Percentiles rank a stretch among this genome's conserved stretches.
Evolutionary conservation across 345 rosid species (phyloP).

Genomic region (Isatis tinctoria): DNA sequence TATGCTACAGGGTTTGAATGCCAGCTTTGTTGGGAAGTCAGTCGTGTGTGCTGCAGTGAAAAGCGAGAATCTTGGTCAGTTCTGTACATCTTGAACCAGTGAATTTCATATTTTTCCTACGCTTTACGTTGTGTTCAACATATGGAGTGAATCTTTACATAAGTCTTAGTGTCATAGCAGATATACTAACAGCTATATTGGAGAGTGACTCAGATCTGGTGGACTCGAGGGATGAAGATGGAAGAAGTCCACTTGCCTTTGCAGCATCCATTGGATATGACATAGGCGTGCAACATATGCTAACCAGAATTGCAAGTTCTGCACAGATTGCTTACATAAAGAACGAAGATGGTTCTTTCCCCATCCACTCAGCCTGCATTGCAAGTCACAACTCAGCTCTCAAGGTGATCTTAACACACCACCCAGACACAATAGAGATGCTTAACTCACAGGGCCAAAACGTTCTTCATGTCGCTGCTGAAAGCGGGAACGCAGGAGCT

Average conservation of each 20-base stretch:
- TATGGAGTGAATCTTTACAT: too few relatives aligned
- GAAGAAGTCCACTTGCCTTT: slow-evolving; percentile 14
- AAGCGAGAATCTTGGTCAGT: not conserved
- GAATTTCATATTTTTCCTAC: too few relatives aligned
- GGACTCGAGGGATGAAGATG: slow-evolving; percentile 4
- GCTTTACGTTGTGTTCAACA: too few relatives aligned
- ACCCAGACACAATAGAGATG: slow-evolving; percentile 15
- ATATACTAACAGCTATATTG: not conserved
- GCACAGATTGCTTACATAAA: not conserved
- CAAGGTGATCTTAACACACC: slow-evolving; percentile 1
- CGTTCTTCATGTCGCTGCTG: slow-evolving; percentile 21
- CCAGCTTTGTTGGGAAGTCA: slow-evolving; percentile 21
- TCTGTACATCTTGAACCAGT: too few relatives aligned
- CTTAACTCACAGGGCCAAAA: slow-evolving; percentile 9
- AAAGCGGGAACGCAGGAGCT: not conserved
- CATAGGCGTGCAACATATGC: not conserved
- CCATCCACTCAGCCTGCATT: slow-evolving; percentile 15
- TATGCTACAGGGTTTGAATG: not conserved
- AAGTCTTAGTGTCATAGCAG: too few relatives aligned
- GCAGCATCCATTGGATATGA: slow-evolving; percentile 18
- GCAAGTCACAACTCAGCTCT: not conserved
- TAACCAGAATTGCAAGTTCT: slow-evolving; percentile 1
- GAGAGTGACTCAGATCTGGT: slow-evolving; percentile 3
- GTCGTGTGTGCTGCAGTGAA: slow-evolving; percentile 14
- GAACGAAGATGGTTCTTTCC: slow-evolving; percentile 13